Evolutionary conservation across 169 alveolate genomes (phyloP), one percentile per base, ranked within the genome.

Genomic region (Plasmodium gallinaceum): DNA sequence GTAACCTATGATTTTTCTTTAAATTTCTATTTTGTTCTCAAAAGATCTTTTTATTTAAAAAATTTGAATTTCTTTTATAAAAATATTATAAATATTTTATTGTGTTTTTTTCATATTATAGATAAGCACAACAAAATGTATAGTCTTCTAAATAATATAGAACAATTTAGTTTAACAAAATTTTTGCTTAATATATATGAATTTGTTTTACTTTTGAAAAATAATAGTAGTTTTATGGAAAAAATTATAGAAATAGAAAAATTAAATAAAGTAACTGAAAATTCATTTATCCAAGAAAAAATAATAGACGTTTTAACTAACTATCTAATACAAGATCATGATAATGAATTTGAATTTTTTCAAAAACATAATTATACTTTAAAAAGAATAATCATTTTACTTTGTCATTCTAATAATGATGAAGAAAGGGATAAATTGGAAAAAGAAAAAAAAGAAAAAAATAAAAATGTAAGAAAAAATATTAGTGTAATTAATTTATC

Each of bases 101-200:
- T 80, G 18, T 66, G 85, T 14, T 43, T 80, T 66, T 80, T 37
- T 24, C 18, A 42, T 12, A 22, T 80, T 14, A 54, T 80, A 68
- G 78, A 80, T 39, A 80, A 20, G 52, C 83, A 80, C 46, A 54
- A 68, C n/a, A 60, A 80, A 46, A 80, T 42, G 37, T 80, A 80
- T 66, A 37, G 64, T 32, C 43, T 51, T 54, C 26, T 80, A 51
- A 66, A 80, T 54, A 65, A 80, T 26, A 46, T 57, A 26, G 64
- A 80, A 66, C 20, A 22, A 24, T 51, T 46, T 20, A 60, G 32
- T 39, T 57, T 46, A 18, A 52, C 85, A 20, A 58, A 42, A 39
- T 80, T 62, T 68, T 54, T 72, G 22, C 26, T 80, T 18, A 32
- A 68, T 46, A 60, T 80, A 68, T 80, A 66, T 16, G 39, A 24